phyloP scores from a whole-genome alignment of 495 filamentous ascomycete species.

The Penicillium desertorum region DNA sequence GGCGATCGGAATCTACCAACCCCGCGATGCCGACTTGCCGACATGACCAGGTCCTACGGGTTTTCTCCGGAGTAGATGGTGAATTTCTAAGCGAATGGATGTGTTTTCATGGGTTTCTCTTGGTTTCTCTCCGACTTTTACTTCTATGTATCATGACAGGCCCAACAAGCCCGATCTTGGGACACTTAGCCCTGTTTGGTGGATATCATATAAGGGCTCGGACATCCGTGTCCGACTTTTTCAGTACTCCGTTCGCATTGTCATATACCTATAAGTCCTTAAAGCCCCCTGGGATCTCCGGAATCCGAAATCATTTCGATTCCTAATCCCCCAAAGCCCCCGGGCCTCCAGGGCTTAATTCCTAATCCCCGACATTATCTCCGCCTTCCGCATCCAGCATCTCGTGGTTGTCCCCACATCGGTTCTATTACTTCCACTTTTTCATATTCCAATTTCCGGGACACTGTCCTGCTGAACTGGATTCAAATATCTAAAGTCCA shows the following conservation, averaged over 20 bases:
- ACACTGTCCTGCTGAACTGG: background rate
- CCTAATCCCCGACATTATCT: background rate
- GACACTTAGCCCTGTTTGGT: background rate
- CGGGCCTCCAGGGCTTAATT: background rate
- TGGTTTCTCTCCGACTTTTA: background rate
- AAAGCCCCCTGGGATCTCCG: too few species aligned
- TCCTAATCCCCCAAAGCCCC: background rate
- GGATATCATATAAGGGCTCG: background rate
- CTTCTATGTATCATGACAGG: background rate
- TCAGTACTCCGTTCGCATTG: background rate
- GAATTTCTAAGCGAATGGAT: constrained; percentile 11
- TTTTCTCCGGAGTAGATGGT: too few species aligned
- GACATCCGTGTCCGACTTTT: background rate
- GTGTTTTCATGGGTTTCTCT: background rate
- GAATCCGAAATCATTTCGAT: background rate
- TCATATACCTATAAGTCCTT: too few species aligned
- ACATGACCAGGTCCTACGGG: background rate
- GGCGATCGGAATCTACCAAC: constrained; percentile 2
- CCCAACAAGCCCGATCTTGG: background rate
- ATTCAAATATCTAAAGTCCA: background rate
- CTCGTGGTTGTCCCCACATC: background rate
- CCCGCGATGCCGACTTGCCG: constrained; percentile 10
- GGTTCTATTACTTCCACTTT: background rate
- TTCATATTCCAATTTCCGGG: background rate
- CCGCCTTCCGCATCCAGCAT: background rate